Evolutionary conservation across 306 rosid genomes (phyloP).

Genomic region (Comarum palustre): DNA sequence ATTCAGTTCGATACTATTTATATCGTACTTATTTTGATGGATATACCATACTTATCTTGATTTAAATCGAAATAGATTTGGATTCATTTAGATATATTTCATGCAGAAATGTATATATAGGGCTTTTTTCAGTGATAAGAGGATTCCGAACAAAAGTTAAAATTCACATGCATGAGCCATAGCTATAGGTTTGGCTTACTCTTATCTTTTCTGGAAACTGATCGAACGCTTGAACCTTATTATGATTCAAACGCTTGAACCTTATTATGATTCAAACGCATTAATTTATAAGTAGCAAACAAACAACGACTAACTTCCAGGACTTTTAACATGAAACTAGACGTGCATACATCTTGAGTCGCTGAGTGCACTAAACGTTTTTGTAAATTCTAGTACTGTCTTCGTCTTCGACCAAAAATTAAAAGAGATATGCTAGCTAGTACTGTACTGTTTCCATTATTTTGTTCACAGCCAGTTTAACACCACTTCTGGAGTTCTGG

Average conservation of each 20-base stretch:
- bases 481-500: neutral
- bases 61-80: neutral
- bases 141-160: no score
- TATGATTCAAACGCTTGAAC: neutral
- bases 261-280: neutral
- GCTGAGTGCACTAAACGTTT: neutral
- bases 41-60: neutral
- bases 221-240: neutral
- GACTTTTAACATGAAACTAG: neutral
- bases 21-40: neutral
- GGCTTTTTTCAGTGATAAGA: neutral
- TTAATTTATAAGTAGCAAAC: neutral
- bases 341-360: neutral
- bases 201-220: no score
- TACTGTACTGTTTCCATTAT: neutral
- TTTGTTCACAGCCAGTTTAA: neutral
- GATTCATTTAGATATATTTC: no score
- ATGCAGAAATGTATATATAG: no score
- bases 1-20: neutral
- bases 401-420: neutral
- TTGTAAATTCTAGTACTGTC: neutral
- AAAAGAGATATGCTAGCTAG: neutral
- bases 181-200: no score
- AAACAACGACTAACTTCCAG: neutral
- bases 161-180: no score